Base-by-base conservation (phyloP, 2,329 filamentous ascomycete genomes). In the Colletotrichum nymphaeae region DNA sequence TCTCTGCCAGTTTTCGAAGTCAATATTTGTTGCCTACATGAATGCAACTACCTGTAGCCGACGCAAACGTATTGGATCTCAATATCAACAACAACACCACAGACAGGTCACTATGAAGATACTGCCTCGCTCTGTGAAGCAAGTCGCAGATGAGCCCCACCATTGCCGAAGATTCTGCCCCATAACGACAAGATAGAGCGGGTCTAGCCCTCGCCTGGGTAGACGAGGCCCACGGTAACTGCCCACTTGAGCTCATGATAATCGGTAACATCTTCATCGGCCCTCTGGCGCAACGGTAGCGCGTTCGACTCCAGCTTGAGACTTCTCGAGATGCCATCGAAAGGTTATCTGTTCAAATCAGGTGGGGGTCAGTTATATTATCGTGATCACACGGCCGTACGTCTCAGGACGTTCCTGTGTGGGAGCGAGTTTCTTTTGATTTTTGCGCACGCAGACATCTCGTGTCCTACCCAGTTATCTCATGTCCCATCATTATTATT, bases 311-410 rank as follows among this genome's bases (percentile, higher is more conserved):
- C 65, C 65, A 67, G 65, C 6, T 42, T 14, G 37, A 42, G 37
- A 19, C 6, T 49, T 6, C 6, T 49, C 19, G 8, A 9, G 19
- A n/a, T 49, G 16, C 19, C 19, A 65, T 65, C 63, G 52, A 65
- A 65, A 67, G 65, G 65, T 67, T 67, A 67, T 67, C 65, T 32
- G 65, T 67, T 67, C 65, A 67, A 67, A 67, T 68, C 66, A 49
- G 42, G 42, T 49, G 42, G 42, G 42, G 42, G 42, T 49, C 42
- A 49, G 8, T n/a, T 4, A 5, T 0, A 19, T 16, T 1, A 1
- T 42, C 3, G 6, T 4, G 16, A n/a, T 4, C 16, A 19, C 19
- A 9, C 6, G 6, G 19, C 6, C 19, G 16, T 49, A 9, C 16
- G 8, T 11, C 19, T n/a, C 42, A 8, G 1, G 42, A 49, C 3